A percentile compares a stretch with the other conserved stretches of the same genome.
These are phyloP conservation scores for Boletellus ananas DNA, from an alignment of 768 basidiomycete genomes.

Conservation along the genomic window DNA sequence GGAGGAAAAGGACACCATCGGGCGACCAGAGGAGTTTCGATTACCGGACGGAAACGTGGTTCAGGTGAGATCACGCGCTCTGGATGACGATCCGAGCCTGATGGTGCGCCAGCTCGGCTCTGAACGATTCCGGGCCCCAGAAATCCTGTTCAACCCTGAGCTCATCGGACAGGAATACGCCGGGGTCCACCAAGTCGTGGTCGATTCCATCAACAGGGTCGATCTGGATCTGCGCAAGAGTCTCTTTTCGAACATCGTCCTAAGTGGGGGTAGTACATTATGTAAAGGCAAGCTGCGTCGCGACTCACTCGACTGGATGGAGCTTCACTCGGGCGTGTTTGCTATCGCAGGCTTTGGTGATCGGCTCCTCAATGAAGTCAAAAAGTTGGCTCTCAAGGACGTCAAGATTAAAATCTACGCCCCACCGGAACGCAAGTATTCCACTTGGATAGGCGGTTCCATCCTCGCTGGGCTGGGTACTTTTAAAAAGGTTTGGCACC, in stretches of 20 bases:
- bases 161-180: conserved; percentile 94
- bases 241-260: conserved; percentile 93
- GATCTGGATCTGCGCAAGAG: conserved; percentile 95
- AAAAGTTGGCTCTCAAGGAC: conserved; percentile 92
- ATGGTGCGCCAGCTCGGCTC: conserved; percentile 66
- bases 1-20: conserved; percentile 87
- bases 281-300: conserved; percentile 66
- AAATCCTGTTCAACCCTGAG: conserved; percentile 97
- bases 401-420: conserved; percentile 99
- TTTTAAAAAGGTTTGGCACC: conserved; percentile 81
- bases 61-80: conserved; percentile 51
- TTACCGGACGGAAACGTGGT: conserved; percentile 94
- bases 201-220: conserved; percentile 96
- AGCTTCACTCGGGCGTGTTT: conserved; percentile 15
- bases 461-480: conserved; percentile 94
- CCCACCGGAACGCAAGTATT: conserved; percentile 98
- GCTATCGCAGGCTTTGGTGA: conserved; percentile 79
- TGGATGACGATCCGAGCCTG: conserved; percentile 11
- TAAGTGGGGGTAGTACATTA: conserved; percentile 94
- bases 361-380: conserved; percentile 92
- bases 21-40: conserved; percentile 82
- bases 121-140: conserved; percentile 95
- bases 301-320: conserved; percentile 4
- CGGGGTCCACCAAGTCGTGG: conserved; percentile 96
- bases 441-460: conserved; percentile 95